These are phyloP conservation scores for Ogataea paradorogensis DNA, from an alignment of 805 yeast species.

Conservation along the genomic window DNA sequence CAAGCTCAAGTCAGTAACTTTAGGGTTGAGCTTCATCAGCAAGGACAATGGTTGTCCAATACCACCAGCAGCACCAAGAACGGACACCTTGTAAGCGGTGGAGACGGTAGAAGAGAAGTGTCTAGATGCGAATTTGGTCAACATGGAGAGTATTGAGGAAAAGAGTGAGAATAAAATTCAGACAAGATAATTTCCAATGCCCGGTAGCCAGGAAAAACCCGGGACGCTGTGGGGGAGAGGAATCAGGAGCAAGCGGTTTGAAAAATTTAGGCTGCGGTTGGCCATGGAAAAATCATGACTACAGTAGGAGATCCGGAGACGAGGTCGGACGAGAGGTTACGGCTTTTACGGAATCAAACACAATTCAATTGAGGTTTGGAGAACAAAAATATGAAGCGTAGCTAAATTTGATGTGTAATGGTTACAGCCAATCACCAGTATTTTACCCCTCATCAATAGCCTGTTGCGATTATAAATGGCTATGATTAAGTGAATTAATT, in stretches of 20 bases:
- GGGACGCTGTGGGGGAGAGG: constrained; percentile 6
- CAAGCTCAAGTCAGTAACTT: constrained; percentile 80
- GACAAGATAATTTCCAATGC: not conserved
- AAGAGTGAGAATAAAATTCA: constrained; percentile 1
- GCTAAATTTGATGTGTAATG: too few species aligned
- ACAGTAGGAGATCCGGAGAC: constrained; percentile 6
- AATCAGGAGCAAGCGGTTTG: not conserved
- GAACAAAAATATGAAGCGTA: too few species aligned
- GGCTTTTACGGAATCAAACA: not conserved
- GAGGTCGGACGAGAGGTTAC: constrained; percentile 6
- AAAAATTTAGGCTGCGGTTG: constrained; percentile 5
- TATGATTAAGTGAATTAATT: not conserved
- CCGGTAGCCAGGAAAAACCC: not conserved
- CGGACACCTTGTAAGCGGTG: constrained; percentile 73
- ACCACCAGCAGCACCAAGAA: constrained; percentile 89
- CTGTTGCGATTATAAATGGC: not conserved
- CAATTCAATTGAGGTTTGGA: too few species aligned
- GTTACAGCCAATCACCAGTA: too few species aligned
- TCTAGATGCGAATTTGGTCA: constrained; percentile 46
- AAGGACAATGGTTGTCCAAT: constrained; percentile 89
- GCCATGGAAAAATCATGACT: constrained; percentile 7
- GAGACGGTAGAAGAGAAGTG: constrained; percentile 66
- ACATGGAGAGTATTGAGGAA: constrained; percentile 38
- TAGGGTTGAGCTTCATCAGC: constrained; percentile 80
- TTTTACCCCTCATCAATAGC: constrained; percentile 1